Conservation (phyloP, 2,329 filamentous ascomycete genomes). For the Pseudocercospora eumusae region DNA sequence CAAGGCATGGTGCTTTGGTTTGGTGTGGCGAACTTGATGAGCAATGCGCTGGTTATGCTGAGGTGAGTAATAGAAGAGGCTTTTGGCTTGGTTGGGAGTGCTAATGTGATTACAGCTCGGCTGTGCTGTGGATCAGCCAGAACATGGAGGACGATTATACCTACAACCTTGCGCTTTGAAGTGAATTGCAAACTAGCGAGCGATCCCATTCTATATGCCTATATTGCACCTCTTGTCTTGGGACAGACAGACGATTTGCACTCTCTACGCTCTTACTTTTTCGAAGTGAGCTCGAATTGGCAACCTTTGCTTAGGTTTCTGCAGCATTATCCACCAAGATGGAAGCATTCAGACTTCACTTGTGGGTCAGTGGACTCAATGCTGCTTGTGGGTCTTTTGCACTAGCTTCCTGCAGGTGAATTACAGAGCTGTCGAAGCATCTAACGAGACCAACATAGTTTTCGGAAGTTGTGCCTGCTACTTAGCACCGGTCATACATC, state of each 20-base stretch:
- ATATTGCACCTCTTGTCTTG: conserved; percentile 2
- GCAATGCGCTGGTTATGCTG: conserved; percentile 66
- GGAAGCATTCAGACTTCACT: neutral
- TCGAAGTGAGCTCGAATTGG: neutral
- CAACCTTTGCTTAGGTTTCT: neutral
- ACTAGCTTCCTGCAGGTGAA: neutral
- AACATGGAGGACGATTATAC: conserved; percentile 74
- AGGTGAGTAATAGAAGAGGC: conserved; percentile 54
- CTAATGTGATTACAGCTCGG: conserved; percentile 52
- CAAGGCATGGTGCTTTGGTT: conserved; percentile 65
- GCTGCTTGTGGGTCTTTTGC: neutral
- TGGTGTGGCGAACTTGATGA: conserved; percentile 66
- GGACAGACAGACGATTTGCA: neutral
- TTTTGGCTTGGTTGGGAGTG: conserved; percentile 4
- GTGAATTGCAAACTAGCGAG: neutral
- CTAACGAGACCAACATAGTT: neutral
- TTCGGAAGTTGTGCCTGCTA: neutral
- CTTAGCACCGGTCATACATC: neutral
- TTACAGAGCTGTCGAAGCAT: neutral
- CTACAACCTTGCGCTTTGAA: conserved; percentile 64
- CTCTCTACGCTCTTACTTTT: neutral
- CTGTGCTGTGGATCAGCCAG: conserved; percentile 69
- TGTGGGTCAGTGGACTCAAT: neutral
- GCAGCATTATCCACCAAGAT: neutral
- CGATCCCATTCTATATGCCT: conserved; percentile 9